phyloP scores from a whole-genome alignment of 768 basidiomycete species.

The Piloderma croceum region DNA sequence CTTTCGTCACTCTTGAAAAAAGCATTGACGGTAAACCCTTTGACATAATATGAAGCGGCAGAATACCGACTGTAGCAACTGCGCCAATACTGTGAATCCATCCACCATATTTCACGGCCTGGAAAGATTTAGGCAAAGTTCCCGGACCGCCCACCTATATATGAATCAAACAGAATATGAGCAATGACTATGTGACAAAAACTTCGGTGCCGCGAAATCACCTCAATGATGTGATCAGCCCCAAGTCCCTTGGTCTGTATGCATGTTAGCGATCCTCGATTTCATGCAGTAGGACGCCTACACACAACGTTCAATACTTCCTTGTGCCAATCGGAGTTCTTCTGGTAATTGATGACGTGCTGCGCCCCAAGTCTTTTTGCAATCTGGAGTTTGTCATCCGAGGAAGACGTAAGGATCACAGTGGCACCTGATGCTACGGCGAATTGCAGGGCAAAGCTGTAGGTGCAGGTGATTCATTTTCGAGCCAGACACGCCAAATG shows the following conservation, averaged over 20 bases:
- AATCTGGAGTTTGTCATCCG: constrained; percentile 54
- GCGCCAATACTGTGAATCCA: constrained; percentile 46
- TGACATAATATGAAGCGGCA: neutral
- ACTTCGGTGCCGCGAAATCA: too few species aligned
- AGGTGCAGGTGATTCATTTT: constrained; percentile 8
- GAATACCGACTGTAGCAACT: constrained; percentile 35
- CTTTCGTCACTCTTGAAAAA: constrained; percentile 16
- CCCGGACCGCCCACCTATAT: constrained; percentile 51
- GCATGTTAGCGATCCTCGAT: neutral
- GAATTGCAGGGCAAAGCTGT: constrained; percentile 52
- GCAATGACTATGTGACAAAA: neutral
- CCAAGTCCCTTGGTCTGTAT: neutral
- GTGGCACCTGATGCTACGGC: constrained; percentile 58
- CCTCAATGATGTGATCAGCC: constrained; percentile 27
- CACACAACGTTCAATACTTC: constrained; percentile 34
- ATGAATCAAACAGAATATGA: constrained; percentile 16
- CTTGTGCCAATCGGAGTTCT: constrained; percentile 51
- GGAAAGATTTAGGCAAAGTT: constrained; percentile 42
- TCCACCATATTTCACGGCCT: constrained; percentile 36
- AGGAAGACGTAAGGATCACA: constrained; percentile 64
- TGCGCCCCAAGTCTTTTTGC: constrained; percentile 48
- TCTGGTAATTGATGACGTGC: constrained; percentile 59
- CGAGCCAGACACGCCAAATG: neutral
- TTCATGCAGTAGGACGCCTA: neutral
- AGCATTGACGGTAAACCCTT: neutral